Base-by-base conservation (phyloP, 2,329 filamentous ascomycete species). In the Aspergillus tanneri region DNA sequence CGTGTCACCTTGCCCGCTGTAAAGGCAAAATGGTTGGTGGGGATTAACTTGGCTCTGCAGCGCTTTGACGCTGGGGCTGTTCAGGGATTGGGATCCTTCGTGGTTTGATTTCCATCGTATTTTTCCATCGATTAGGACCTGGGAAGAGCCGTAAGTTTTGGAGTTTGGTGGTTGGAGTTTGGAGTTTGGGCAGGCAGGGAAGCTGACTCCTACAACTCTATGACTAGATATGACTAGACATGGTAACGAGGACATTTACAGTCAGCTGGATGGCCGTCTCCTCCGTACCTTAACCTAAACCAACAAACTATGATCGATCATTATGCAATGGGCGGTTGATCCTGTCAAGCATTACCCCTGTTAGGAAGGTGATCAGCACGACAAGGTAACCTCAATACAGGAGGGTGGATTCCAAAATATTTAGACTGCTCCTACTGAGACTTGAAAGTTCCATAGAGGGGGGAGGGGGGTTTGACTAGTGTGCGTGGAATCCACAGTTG, bases 21-120 rank as follows among this genome's bases (percentile, higher is more conserved):
- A 14, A 23, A 23, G 28, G 30, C 21, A 41, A 43, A 46, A 36
- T 51, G 45, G 49, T 43, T 35, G 45, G 51, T 45, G 50, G 53
- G 47, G 49, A 51, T 38, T 28, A 39, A 47, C 51, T 56, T 58
- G 55, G 55, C 55, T 56, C 51, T 56, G 53, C 53, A 54, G 51
- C 53, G 55, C 53, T 53, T 58, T 53, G 55, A 58, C 53, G 24
- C 39, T 46, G 40, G 43, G 43, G 37, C 34, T 27, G 41, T 32
- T 40, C 49, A 49, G 44, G 55, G 45, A 49, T 53, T 50, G 25
- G 40, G 39, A 52, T 56, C 37, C 45, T 53, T 45, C 19, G 9
- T 40, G 25, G 36, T 30, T 41, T 32, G 16, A n/a, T 28, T n/a
- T n/a, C n/a, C n/a, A n/a, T n/a, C n/a, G n/a, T n/a, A n/a, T n/a